phyloP scores from a whole-genome alignment of 2,329 filamentous ascomycete species.

The Colletotrichum liriopes region DNA sequence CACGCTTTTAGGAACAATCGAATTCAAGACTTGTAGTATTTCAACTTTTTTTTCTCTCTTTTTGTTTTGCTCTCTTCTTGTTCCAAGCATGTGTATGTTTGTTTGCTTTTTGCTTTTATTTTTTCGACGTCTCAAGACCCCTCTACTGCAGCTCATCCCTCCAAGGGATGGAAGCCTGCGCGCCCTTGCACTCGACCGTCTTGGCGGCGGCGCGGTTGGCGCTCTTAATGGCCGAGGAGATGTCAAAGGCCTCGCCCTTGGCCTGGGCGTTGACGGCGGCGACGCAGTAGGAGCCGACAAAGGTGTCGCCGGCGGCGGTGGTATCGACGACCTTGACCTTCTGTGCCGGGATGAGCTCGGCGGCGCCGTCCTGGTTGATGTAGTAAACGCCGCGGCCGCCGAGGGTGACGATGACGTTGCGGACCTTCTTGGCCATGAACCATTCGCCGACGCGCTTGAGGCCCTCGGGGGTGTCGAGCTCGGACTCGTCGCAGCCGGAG shows the following conservation, averaged over 20 bases:
- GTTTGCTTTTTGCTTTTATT: slow-evolving; percentile 19
- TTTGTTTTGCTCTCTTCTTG: not conserved
- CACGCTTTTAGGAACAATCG: not conserved
- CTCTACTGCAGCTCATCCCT: slow-evolving; percentile 55
- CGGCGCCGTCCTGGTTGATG: slow-evolving; percentile 59
- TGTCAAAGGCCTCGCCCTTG: slow-evolving; percentile 59
- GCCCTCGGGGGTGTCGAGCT: slow-evolving; percentile 64
- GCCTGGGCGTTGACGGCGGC: slow-evolving; percentile 70
- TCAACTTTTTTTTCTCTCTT: slow-evolving; percentile 9
- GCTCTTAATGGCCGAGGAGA: slow-evolving; percentile 71
- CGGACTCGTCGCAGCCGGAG: slow-evolving; percentile 67
- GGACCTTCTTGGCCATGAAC: slow-evolving; percentile 80
- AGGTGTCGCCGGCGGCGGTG: slow-evolving; percentile 94
- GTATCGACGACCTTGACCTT: slow-evolving; percentile 89
- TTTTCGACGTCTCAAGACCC: not conserved
- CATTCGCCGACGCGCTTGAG: slow-evolving; percentile 64
- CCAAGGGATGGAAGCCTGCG: slow-evolving; percentile 62
- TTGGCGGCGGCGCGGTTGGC: slow-evolving; percentile 64
- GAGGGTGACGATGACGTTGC: slow-evolving; percentile 86
- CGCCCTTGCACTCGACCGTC: slow-evolving; percentile 60
- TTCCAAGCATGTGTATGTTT: not conserved
- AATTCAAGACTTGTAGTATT: not conserved
- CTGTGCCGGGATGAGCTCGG: slow-evolving; percentile 72
- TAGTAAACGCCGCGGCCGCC: slow-evolving; percentile 86
- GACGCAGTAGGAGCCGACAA: slow-evolving; percentile 89